phyloP scores from a whole-genome alignment of 1,284 basidiomycete species.

The Xerocomus nothofagi region DNA sequence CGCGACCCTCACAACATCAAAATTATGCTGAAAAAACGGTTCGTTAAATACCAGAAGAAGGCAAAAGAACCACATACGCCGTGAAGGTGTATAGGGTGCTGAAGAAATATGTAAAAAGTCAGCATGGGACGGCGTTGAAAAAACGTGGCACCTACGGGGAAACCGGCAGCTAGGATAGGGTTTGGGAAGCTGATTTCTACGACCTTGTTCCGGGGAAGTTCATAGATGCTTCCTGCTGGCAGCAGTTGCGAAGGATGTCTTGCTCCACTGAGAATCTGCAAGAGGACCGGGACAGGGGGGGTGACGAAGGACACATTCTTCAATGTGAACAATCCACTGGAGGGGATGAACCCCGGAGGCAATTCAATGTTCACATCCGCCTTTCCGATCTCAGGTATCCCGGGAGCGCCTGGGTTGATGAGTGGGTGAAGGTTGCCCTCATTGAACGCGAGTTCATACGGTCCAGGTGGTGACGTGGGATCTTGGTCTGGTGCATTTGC shows the following conservation, averaged over 20 bases:
- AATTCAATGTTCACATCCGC: slow-evolving; percentile 33
- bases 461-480: slow-evolving; percentile 39
- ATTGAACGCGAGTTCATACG: slow-evolving; percentile 28
- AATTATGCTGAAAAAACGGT: slow-evolving; percentile 21
- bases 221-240: slow-evolving; percentile 35
- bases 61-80: slow-evolving; percentile 28
- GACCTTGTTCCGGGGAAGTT: slow-evolving; percentile 31
- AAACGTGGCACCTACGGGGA: slow-evolving; percentile 29
- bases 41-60: neutral
- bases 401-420: slow-evolving; percentile 34
- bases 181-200: slow-evolving; percentile 38
- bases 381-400: slow-evolving; percentile 27
- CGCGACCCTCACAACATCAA: slow-evolving; percentile 27
- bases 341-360: slow-evolving; percentile 7
- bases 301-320: slow-evolving; percentile 20
- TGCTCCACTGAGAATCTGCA: slow-evolving; percentile 42
- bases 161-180: slow-evolving; percentile 23
- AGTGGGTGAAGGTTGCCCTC: slow-evolving; percentile 39
- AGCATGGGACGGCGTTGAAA: neutral
- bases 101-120: neutral
- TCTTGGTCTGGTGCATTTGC: slow-evolving; percentile 42
- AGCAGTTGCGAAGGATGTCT: slow-evolving; percentile 28
- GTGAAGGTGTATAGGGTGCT: slow-evolving; percentile 38
- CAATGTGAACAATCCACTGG: slow-evolving; percentile 2
- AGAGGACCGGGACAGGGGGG: slow-evolving; percentile 34